Conservation (phyloP, 78 protist species). For the Isochrysis galbana region DNA sequence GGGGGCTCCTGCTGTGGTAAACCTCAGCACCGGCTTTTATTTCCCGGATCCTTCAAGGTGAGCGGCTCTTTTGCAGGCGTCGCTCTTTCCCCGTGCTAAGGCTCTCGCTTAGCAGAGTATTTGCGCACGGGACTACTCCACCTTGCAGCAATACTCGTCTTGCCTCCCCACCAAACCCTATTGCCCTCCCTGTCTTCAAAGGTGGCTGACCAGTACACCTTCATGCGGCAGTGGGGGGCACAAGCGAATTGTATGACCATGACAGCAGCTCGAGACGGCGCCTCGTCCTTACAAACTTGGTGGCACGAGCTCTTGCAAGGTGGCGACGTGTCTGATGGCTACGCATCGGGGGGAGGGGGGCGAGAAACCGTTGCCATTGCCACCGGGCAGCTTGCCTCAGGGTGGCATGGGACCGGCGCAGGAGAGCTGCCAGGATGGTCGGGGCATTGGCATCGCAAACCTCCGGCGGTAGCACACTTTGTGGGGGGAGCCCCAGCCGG, state of each 20-base stretch:
- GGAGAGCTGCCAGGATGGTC: background rate
- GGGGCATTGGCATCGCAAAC: background rate
- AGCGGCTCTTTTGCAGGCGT: no score
- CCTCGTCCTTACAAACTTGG: background rate
- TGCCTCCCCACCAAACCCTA: no score
- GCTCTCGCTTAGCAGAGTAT: no score
- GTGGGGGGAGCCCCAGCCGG: slow-evolving; percentile 11
- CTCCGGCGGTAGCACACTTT: slow-evolving; percentile 10
- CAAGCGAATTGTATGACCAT: background rate
- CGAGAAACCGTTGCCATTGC: background rate
- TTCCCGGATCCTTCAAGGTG: background rate
- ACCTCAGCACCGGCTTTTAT: background rate
- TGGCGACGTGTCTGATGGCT: background rate
- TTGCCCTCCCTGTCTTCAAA: no score
- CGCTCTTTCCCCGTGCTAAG: no score
- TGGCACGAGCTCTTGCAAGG: background rate
- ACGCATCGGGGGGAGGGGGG: background rate
- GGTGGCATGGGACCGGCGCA: background rate
- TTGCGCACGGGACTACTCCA: no score
- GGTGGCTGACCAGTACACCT: slow-evolving; percentile 3
- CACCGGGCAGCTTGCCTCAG: background rate
- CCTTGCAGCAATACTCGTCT: no score
- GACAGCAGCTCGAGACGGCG: background rate
- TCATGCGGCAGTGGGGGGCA: slow-evolving; percentile 15
- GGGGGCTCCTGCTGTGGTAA: background rate